Conservation (phyloP, 2,329 filamentous ascomycete species). For the Fusarium brachygibbosum region DNA sequence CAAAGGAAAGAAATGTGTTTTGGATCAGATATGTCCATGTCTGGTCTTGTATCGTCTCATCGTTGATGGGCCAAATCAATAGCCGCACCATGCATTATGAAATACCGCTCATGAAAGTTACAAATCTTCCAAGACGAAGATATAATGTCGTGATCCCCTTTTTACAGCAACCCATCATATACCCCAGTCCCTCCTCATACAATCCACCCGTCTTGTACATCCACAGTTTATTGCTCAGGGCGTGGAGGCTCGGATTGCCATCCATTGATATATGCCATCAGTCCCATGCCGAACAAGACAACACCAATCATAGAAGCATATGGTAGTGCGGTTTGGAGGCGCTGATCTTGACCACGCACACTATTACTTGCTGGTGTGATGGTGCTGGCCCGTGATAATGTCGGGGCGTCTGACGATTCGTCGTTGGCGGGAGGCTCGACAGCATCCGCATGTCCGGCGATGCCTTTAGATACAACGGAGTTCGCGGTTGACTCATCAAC, state of each 20-base stretch:
- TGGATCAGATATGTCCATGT: slow-evolving; percentile 51
- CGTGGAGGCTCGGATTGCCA: slow-evolving; percentile 69
- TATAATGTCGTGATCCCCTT: slow-evolving; percentile 42
- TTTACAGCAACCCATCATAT: slow-evolving; percentile 28
- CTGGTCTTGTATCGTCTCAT: slow-evolving; percentile 52
- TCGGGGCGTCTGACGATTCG: slow-evolving; percentile 57
- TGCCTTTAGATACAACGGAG: slow-evolving; percentile 42
- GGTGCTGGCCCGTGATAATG: slow-evolving; percentile 63
- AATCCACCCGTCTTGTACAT: slow-evolving; percentile 29
- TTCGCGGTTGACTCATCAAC: slow-evolving; percentile 30
- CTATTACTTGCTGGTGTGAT: slow-evolving; percentile 62
- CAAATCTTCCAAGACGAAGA: slow-evolving; percentile 43
- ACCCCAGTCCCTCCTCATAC: slow-evolving; percentile 34
- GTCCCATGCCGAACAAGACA: slow-evolving; percentile 81
- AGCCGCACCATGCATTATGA: slow-evolving; percentile 52
- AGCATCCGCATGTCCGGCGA: slow-evolving; percentile 27
- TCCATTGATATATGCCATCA: slow-evolving; percentile 89
- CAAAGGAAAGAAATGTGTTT: slow-evolving; percentile 49
- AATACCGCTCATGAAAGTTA: slow-evolving; percentile 49
- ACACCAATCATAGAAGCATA: slow-evolving; percentile 88
- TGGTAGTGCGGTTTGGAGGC: slow-evolving; percentile 69
- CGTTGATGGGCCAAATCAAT: slow-evolving; percentile 46
- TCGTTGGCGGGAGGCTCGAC: slow-evolving; percentile 47
- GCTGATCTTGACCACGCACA: slow-evolving; percentile 59
- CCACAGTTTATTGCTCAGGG: slow-evolving; percentile 52